phyloP scores from a whole-genome alignment of 2,329 filamentous ascomycete genomes.

The Hypoxylon rubiginosum region DNA sequence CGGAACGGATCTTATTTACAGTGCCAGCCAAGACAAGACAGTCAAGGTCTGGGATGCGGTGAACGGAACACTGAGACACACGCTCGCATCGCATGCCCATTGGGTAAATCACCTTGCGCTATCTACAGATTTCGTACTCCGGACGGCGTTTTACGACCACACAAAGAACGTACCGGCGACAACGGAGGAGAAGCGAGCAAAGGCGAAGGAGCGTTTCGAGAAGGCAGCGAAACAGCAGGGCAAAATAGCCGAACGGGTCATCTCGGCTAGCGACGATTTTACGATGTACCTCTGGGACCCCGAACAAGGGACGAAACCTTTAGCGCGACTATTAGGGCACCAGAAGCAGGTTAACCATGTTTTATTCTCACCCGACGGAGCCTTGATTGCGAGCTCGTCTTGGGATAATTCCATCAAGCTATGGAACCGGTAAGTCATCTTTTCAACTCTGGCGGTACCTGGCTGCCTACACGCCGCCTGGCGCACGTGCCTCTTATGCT shows the following conservation, averaged over 20 bases:
- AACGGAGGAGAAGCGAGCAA: constrained; percentile 77
- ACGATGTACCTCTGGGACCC: constrained; percentile 98
- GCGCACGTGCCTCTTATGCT: constrained; percentile 1
- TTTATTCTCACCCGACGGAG: constrained; percentile 90
- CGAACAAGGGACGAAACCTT: constrained; percentile 79
- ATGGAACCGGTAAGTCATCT: constrained; percentile 75
- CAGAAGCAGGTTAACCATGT: constrained; percentile 98
- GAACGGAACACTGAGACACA: constrained; percentile 84
- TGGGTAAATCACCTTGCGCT: constrained; percentile 97
- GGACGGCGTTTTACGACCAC: constrained; percentile 90
- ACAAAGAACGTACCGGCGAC: constrained; percentile 75
- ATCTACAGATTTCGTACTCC: constrained; percentile 89
- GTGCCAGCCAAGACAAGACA: constrained; percentile 89
- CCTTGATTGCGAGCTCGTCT: constrained; percentile 85
- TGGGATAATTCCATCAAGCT: constrained; percentile 97
- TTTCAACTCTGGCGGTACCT: constrained; percentile 8
- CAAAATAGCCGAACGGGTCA: constrained; percentile 83
- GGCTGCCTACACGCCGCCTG: neutral
- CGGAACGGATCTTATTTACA: constrained; percentile 87
- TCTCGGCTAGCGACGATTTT: constrained; percentile 94
- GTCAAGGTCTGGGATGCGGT: constrained; percentile 90
- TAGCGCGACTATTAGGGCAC: constrained; percentile 91
- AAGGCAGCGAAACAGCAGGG: constrained; percentile 84
- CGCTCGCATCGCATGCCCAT: constrained; percentile 85
- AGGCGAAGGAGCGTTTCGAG: constrained; percentile 86